Conservation (phyloP, 805 yeast species). For the Cyberlindnera suaveolens region DNA sequence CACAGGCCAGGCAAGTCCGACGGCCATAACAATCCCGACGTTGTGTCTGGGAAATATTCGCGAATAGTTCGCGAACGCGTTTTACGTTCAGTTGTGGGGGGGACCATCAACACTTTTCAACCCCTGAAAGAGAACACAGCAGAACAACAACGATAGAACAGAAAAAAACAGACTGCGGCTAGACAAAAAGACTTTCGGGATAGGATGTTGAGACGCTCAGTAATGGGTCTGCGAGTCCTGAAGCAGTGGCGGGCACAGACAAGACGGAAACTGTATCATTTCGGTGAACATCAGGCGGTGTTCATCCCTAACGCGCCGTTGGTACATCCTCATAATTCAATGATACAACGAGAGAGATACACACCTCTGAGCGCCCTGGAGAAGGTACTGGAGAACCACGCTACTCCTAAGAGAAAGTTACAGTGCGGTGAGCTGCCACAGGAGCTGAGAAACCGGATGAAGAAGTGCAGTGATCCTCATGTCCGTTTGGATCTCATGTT, state of each 20-base stretch:
- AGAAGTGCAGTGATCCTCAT: slow-evolving; percentile 14
- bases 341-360: not conserved
- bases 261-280: slow-evolving; percentile 12
- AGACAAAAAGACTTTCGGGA: not conserved
- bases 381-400: not conserved
- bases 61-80: too few relatives aligned
- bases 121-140: too few relatives aligned
- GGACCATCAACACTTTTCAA: too few relatives aligned
- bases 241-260: slow-evolving; percentile 3
- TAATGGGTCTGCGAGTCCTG: slow-evolving; percentile 4
- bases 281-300: slow-evolving; percentile 1
- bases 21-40: too few relatives aligned
- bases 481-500: slow-evolving; percentile 11
- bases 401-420: not conserved
- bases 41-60: too few relatives aligned
- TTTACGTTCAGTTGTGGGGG: too few relatives aligned
- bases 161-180: too few relatives aligned
- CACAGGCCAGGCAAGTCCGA: too few relatives aligned
- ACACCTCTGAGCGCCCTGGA: not conserved
- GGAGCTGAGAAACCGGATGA: not conserved
- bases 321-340: slow-evolving; percentile 1
- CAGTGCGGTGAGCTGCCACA: slow-evolving; percentile 4
- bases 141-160: too few relatives aligned
- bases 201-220: slow-evolving; percentile 9
- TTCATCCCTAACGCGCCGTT: not conserved